These are phyloP conservation scores for Hypoxylon sp. DNA, from an alignment of 2,329 filamentous ascomycete species.

Conservation along the genomic window DNA sequence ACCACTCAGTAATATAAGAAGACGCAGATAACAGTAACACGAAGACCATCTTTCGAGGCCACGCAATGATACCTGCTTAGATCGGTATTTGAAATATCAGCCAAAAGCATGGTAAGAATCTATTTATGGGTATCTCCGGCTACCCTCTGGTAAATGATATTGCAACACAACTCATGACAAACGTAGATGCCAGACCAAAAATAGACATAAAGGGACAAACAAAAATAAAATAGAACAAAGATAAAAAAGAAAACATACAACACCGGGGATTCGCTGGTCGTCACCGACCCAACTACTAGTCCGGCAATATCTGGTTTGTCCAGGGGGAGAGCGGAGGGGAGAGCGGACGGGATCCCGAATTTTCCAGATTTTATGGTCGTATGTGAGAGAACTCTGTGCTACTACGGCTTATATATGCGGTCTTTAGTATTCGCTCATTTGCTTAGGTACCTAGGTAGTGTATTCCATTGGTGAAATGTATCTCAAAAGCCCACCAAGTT, in stretches of 20 bases:
- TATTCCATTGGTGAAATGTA: too few species aligned
- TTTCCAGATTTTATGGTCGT: constrained; percentile 15
- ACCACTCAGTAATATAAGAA: constrained; percentile 2
- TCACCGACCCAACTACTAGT: constrained; percentile 5
- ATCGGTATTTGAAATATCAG: neutral
- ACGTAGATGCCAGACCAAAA: neutral
- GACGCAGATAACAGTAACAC: constrained; percentile 2
- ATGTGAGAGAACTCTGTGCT: neutral
- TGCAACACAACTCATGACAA: neutral
- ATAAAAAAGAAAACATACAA: neutral
- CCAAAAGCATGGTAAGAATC: neutral
- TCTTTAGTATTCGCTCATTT: neutral
- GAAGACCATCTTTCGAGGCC: neutral
- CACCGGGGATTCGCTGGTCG: constrained; percentile 1
- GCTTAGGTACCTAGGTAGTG: too few species aligned
- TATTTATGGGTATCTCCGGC: neutral
- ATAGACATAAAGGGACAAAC: neutral
- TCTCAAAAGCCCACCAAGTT: neutral
- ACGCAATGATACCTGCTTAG: neutral
- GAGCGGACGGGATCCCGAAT: constrained; percentile 27
- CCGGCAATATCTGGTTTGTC: constrained; percentile 13
- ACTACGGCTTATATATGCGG: neutral
- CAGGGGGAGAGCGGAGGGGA: constrained; percentile 17
- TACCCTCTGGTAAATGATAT: neutral
- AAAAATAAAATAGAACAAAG: neutral